Evolutionary conservation across 257 asterid genomes (phyloP), one percentile per base, ranked within the genome.

Genomic region (Pogostemon cablin): DNA sequence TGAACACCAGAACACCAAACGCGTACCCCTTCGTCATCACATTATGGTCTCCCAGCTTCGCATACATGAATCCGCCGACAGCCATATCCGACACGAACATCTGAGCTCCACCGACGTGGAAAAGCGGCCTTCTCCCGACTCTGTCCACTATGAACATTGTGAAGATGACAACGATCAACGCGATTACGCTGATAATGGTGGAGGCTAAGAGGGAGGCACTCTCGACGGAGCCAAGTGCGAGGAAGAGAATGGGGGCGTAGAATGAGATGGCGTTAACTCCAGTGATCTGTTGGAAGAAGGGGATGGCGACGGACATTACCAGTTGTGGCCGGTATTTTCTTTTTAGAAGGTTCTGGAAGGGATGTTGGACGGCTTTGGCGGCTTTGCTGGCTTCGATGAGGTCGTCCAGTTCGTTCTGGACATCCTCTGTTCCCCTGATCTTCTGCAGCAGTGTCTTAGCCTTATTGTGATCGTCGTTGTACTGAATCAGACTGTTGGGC

Each of bases 321-420:
- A 80, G 84, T 8, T 80, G 84, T 0, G 79, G 84, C 20, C 84
- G 48, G 57, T 80, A 80, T 34, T 76, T 76, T 4, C 79, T 75
- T 17, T 52, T 66, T 57, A 80, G 1, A 9, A 80, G 67, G 8
- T 76, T 80, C 40, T 5, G 43, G 53, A 75, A 80, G 7, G 84
- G 81, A 44, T 72, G 66, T 44, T 72, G 40, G 4, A 80, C 47
- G 2, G 81, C 62, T 57, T 68, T 76, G 0, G 84, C 57, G 3
- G 78, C 76, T 2, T 57, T 0, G 47, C 81, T 80, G 9, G 81
- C 84, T 63, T 80, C 77, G 43, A 76, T 60, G 11, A 80, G 73
- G 35, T 80, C 81, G 3, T 76, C 68, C 0, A 72, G 48, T 35
- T 80, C 84, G 0, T 47, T 75, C 9, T 80, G 63, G 41, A 80